These are phyloP conservation scores for Verticillium isaacii DNA, from an alignment of 2,329 filamentous ascomycete species.

Conservation along the genomic window DNA sequence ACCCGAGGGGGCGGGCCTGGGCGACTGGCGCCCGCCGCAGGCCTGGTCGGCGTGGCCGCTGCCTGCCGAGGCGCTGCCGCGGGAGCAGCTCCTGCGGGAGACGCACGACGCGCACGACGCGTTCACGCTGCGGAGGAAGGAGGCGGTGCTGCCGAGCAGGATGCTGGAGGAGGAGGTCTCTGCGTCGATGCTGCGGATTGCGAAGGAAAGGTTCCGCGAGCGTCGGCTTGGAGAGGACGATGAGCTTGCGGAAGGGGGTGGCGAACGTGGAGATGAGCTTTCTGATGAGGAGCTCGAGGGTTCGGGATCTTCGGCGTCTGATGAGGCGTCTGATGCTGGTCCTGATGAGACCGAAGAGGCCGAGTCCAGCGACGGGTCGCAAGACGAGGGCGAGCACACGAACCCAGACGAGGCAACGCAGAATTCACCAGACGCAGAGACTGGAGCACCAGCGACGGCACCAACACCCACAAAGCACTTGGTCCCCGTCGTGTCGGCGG, in stretches of 20 bases:
- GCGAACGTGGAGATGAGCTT: not conserved
- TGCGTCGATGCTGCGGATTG: slow-evolving; percentile 59
- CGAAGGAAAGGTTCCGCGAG: slow-evolving; percentile 59
- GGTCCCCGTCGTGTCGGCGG: slow-evolving; percentile 55
- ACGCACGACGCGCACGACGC: slow-evolving; percentile 40
- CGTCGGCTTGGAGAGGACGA: slow-evolving; percentile 18
- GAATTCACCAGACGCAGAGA: not conserved
- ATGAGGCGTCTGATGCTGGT: not conserved
- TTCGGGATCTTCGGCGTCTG: not conserved
- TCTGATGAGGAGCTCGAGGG: not conserved
- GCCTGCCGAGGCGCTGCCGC: slow-evolving; percentile 55
- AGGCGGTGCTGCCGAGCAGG: slow-evolving; percentile 46
- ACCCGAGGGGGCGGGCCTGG: slow-evolving; percentile 17
- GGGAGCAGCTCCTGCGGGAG: slow-evolving; percentile 43
- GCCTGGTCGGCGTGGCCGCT: slow-evolving; percentile 87
- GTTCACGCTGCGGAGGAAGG: slow-evolving; percentile 44
- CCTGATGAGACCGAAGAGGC: not conserved
- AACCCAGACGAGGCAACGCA: slow-evolving; percentile 10
- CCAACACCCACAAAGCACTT: slow-evolving; percentile 18
- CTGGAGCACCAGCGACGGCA: not conserved
- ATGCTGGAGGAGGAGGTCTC: slow-evolving; percentile 67
- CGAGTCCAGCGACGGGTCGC: not conserved
- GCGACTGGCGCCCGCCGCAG: slow-evolving; percentile 47
- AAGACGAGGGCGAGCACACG: not conserved
- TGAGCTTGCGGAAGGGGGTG: not conserved